Evolutionary conservation across 2,329 filamentous ascomycete genomes (phyloP).

Genomic region (Teratosphaeria destructans): DNA sequence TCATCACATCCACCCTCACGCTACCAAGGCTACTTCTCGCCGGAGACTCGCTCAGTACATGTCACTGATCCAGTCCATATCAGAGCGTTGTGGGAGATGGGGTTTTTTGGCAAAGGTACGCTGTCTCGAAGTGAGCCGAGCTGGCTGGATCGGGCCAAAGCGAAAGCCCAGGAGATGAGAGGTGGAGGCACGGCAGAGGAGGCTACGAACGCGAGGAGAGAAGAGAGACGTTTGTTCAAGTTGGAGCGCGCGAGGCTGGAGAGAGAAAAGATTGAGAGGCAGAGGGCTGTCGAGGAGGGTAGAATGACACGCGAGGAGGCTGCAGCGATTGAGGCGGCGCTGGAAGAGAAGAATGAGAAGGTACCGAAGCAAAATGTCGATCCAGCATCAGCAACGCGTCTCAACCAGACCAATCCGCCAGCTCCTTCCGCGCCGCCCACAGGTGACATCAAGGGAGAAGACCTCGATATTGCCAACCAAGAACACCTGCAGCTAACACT

Average conservation of each 20-base stretch:
- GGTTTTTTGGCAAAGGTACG: conserved; percentile 92
- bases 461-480: conserved; percentile 37
- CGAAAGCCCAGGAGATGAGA: conserved; percentile 42
- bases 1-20: conserved; percentile 52
- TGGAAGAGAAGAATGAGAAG: conserved; percentile 32
- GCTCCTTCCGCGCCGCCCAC: not conserved
- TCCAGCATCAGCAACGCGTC: not conserved
- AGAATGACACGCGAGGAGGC: conserved; percentile 8
- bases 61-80: conserved; percentile 67
- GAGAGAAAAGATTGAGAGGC: conserved; percentile 70
- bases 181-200: conserved; percentile 61
- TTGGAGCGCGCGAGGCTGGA: conserved; percentile 84
- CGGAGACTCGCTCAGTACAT: conserved; percentile 71
- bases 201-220: conserved; percentile 62
- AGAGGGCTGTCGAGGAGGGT: conserved; percentile 45
- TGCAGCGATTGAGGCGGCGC: conserved; percentile 12
- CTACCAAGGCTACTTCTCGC: conserved; percentile 70
- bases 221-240: conserved; percentile 75
- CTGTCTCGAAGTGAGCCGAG: conserved; percentile 90
- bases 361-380: conserved; percentile 11
- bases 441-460: conserved; percentile 1
- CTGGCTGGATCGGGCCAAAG: conserved; percentile 78
- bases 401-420: not conserved
- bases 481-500: conserved; percentile 88
- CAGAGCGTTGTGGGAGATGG: conserved; percentile 83